These are phyloP conservation scores for Nemania abortiva DNA, from an alignment of 2,329 filamentous ascomycete genomes.

Conservation along the genomic window DNA sequence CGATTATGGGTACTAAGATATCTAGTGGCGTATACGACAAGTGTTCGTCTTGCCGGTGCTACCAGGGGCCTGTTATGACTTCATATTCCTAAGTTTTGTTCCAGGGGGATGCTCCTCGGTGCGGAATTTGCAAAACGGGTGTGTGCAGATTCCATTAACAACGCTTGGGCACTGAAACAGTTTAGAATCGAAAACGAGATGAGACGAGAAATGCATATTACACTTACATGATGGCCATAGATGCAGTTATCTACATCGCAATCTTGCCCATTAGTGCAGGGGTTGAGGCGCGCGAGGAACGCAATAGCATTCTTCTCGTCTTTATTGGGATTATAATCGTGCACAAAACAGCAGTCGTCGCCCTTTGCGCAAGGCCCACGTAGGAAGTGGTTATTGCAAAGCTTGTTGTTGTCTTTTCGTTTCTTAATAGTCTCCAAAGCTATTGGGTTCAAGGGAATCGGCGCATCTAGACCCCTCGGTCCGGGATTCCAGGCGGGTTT, in stretches of 20 bases:
- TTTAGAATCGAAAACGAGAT: conserved; percentile 27
- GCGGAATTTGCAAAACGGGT: conserved; percentile 68
- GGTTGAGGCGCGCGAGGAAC: conserved; percentile 67
- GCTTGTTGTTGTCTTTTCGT: conserved; percentile 65
- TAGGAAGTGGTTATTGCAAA: conserved; percentile 73
- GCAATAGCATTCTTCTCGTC: conserved; percentile 69
- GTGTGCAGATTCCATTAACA: conserved; percentile 63
- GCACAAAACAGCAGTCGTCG: conserved; percentile 68
- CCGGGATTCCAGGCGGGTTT: conserved; percentile 65
- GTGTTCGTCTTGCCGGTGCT: conserved; percentile 2
- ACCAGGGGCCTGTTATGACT: conserved; percentile 21
- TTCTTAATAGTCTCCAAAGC: conserved; percentile 68
- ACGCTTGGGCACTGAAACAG: conserved; percentile 64
- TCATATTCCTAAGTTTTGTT: conserved; percentile 60
- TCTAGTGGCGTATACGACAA: conserved; percentile 16
- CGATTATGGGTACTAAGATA: not conserved
- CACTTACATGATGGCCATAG: conserved; percentile 71
- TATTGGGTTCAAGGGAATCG: conserved; percentile 59
- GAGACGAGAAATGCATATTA: not conserved
- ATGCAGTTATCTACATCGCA: conserved; percentile 70
- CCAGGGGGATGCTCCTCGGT: conserved; percentile 67
- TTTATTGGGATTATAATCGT: conserved; percentile 64
- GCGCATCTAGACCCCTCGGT: conserved; percentile 65
- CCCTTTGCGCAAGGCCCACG: conserved; percentile 68
- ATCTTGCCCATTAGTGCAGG: conserved; percentile 68